Base-by-base conservation (phyloP, 306 rosid species). In the Quercus parvula region DNA sequence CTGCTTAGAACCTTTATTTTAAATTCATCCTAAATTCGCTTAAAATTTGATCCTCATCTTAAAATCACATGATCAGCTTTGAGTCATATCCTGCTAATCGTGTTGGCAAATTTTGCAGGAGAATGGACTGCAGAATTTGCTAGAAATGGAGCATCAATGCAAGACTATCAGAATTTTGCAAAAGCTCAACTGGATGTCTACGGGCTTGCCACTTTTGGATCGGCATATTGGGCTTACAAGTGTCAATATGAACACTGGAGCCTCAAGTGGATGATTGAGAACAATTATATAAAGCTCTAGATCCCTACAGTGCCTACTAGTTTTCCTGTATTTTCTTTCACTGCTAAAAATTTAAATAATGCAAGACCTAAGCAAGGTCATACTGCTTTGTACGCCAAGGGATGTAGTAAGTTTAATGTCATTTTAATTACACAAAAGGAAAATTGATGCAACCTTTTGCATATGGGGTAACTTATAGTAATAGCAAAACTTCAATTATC, bases 161-260 rank as follows among this genome's bases (percentile, higher is more conserved):
- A 78, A 76, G 88, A 85, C 38, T 75, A 71, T 69, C 86, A 86
- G 35, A 49, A 64, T 30, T 90, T 83, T 80, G 70, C 58, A 15
- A 25, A 83, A 51, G 81, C 63, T 30, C 91, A 88, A 44, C 17
- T 79, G 74, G 64, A 83, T 3, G 94, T 88, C 10, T 88, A 90
- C 17, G 82, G 85, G 27, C 63, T 56, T 41, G 94, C 91, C 58
- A 83, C 85, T 52, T 90, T 88, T 73, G 92, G 92, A 79, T 85
- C 92, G 92, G 92, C 89, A 17, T 90, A 83, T 81, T 90, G 92
- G 92, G 79, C 92, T 5, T 90, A 88, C 83, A 86, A 73, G 72
- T 88, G 89, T 75, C 75, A 59, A 20, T 17, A 76, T 20, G n/a
- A 78, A 15, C 73, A 70, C 30, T 90, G 91, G 94, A 84, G 75